phyloP scores from a whole-genome alignment of 108 stramenopile genomes.

The Nitzschia sp. region DNA sequence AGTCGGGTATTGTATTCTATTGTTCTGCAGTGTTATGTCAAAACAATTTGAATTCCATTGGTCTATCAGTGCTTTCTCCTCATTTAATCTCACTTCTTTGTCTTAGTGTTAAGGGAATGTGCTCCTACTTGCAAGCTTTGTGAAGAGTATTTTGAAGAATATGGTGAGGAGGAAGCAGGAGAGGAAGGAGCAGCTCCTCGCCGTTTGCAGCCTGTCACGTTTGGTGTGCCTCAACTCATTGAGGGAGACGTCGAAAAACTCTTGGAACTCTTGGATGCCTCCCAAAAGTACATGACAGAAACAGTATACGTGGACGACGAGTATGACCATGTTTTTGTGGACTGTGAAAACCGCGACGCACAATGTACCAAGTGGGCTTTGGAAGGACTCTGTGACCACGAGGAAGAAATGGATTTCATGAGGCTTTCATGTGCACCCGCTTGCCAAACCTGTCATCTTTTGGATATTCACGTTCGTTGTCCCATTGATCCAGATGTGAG shows the following conservation, averaged over 20 bases:
- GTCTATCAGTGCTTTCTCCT: neutral
- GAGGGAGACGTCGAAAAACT: neutral
- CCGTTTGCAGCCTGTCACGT: neutral
- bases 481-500: conserved; percentile 45
- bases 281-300: conserved; percentile 56
- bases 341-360: conserved; percentile 53
- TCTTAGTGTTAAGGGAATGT: neutral
- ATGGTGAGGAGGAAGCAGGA: neutral
- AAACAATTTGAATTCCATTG: neutral
- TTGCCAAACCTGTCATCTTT: conserved; percentile 62
- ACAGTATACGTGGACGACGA: conserved; percentile 29
- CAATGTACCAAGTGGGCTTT: conserved; percentile 63
- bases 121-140: neutral
- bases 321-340: conserved; percentile 21
- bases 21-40: neutral
- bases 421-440: conserved; percentile 63
- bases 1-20: neutral
- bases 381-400: conserved; percentile 53
- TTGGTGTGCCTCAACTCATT: conserved; percentile 10
- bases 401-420: conserved; percentile 51
- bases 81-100: neutral
- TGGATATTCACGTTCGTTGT: conserved; percentile 63
- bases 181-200: neutral
- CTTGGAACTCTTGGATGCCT: conserved; percentile 29
- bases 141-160: neutral